A percentile compares a stretch with the other conserved stretches of the same genome.
Evolutionary conservation across 2,329 filamentous ascomycete genomes (phyloP).

Genomic region (Microdochium paspali): DNA sequence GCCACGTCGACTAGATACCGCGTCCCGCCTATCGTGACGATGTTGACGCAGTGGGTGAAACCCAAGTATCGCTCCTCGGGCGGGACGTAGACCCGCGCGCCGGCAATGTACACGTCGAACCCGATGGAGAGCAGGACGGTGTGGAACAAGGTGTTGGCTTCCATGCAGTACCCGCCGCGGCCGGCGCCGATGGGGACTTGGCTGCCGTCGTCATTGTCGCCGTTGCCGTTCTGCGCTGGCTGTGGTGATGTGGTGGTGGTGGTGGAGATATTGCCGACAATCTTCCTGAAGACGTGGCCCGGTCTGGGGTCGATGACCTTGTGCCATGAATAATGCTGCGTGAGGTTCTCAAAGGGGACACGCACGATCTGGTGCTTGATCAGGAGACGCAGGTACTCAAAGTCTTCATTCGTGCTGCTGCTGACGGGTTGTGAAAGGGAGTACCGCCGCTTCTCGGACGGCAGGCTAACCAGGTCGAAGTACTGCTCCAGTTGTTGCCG

Average conservation of each 20-base stretch:
- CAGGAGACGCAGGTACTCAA: slow-evolving; percentile 7
- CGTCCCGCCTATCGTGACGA: slow-evolving; percentile 7
- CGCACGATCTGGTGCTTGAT: slow-evolving; percentile 26
- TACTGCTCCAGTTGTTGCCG: slow-evolving; percentile 9
- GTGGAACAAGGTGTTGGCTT: slow-evolving; percentile 31
- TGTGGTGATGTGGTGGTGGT: not conserved
- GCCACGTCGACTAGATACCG: slow-evolving; percentile 14
- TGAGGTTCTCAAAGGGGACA: slow-evolving; percentile 37
- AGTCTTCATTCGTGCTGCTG: not conserved
- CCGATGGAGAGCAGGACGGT: slow-evolving; percentile 29
- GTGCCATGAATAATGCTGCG: slow-evolving; percentile 29
- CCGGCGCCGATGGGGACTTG: slow-evolving; percentile 9
- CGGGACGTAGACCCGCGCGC: slow-evolving; percentile 12
- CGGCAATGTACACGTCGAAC: slow-evolving; percentile 19
- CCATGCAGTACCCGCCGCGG: slow-evolving; percentile 37
- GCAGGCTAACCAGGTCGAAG: slow-evolving; percentile 11
- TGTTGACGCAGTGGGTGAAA: slow-evolving; percentile 17
- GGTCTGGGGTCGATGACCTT: slow-evolving; percentile 23
- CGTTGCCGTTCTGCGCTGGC: not conserved
- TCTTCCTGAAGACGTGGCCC: slow-evolving; percentile 25
- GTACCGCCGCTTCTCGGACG: slow-evolving; percentile 4
- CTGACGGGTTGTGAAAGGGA: slow-evolving; percentile 3
- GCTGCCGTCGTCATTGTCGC: not conserved
- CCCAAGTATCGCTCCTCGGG: slow-evolving; percentile 8
- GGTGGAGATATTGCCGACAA: slow-evolving; percentile 14